A percentile compares a stretch with the other conserved stretches of the same genome.
These are phyloP conservation scores for Leccinum fallax DNA, from an alignment of 1,284 basidiomycete genomes.

Conservation along the genomic window DNA sequence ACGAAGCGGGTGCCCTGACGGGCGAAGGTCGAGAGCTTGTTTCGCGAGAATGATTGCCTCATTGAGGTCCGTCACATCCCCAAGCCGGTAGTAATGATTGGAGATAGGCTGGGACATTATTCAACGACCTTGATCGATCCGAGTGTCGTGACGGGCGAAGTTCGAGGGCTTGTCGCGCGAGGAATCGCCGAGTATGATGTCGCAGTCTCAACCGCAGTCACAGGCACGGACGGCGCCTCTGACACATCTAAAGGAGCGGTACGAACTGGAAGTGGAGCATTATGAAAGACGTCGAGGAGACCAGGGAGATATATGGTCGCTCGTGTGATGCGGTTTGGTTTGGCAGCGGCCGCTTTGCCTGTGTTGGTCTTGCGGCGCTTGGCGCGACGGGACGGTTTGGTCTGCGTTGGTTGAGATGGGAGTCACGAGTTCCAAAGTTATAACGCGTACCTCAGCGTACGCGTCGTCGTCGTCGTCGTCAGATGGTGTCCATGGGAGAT, in stretches of 20 bases:
- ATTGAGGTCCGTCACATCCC: too few relatives aligned
- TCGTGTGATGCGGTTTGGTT: conserved; percentile 15
- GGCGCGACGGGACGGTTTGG: conserved; percentile 11
- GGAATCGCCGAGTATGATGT: too few relatives aligned
- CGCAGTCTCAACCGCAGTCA: not conserved
- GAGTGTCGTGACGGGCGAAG: too few relatives aligned
- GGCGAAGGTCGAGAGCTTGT: too few relatives aligned
- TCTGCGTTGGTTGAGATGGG: conserved; percentile 3
- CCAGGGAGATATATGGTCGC: conserved; percentile 19
- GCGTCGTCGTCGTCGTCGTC: conserved; percentile 27
- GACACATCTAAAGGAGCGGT: not conserved
- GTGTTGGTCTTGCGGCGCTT: conserved; percentile 33
- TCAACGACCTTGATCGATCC: too few relatives aligned
- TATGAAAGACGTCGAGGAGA: conserved; percentile 24
- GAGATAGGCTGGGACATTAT: too few relatives aligned
- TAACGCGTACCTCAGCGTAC: conserved; percentile 23
- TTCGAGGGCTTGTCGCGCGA: too few relatives aligned
- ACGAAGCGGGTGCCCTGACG: too few relatives aligned
- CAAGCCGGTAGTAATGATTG: too few relatives aligned
- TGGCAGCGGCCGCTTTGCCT: conserved; percentile 12
- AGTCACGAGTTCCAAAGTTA: not conserved
- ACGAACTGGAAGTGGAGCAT: not conserved
- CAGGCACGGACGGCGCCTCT: not conserved
- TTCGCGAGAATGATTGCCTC: too few relatives aligned
- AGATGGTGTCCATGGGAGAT: conserved; percentile 13